phyloP scores from a whole-genome alignment of 1,284 basidiomycete genomes.

The Cryptococcus hybrid region DNA sequence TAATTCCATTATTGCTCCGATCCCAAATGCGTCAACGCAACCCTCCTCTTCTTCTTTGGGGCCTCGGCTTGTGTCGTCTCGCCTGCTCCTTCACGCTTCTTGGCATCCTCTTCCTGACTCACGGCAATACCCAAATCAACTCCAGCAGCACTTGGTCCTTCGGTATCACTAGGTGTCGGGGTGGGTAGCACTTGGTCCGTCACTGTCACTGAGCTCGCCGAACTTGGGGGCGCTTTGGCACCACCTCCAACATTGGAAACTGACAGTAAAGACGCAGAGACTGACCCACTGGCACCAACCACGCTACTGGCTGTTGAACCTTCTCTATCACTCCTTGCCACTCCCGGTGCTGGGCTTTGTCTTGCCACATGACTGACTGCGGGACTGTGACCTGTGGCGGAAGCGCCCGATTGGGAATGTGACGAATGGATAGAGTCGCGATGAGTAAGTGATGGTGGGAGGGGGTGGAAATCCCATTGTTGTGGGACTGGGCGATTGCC shows the following conservation, averaged over 20 bases:
- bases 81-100: conserved; percentile 59
- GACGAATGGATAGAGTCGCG: conserved; percentile 20
- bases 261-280: not conserved
- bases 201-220: conserved; percentile 22
- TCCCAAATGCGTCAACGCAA: conserved; percentile 64
- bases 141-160: conserved; percentile 13
- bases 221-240: conserved; percentile 15
- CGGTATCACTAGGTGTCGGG: conserved; percentile 40
- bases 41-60: conserved; percentile 85
- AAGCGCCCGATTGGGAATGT: conserved; percentile 3
- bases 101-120: conserved; percentile 48
- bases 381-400: conserved; percentile 43
- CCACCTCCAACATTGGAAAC: not conserved
- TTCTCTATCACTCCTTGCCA: conserved; percentile 39
- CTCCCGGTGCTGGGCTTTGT: conserved; percentile 29
- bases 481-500: conserved; percentile 79
- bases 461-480: conserved; percentile 45
- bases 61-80: conserved; percentile 49
- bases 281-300: not conserved
- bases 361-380: conserved; percentile 38
- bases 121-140: conserved; percentile 4
- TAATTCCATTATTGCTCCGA: conserved; percentile 8
- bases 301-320: conserved; percentile 33
- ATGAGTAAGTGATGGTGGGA: conserved; percentile 35
- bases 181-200: not conserved